Percentiles rank a stretch among this genome's conserved stretches.
Evolutionary conservation across 2,329 filamentous ascomycete species (phyloP).

Genomic region (Lasiodiplodia gonubiensis): DNA sequence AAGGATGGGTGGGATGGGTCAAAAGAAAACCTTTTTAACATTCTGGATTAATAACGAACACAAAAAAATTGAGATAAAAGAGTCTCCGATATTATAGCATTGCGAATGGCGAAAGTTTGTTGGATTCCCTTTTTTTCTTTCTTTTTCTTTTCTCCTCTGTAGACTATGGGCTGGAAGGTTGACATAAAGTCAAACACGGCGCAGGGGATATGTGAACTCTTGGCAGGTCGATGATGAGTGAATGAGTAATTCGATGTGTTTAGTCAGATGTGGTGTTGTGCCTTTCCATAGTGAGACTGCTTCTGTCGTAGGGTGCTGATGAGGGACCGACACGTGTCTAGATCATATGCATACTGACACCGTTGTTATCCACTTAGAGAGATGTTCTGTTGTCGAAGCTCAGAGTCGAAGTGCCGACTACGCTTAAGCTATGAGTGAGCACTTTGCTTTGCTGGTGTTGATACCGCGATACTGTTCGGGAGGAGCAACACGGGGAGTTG

Average conservation of each 20-base stretch:
- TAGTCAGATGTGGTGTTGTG: not conserved
- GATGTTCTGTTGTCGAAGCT: no score
- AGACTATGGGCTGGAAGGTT: not conserved
- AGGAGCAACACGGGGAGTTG: no score
- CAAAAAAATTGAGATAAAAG: not conserved
- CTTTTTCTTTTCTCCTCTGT: not conserved
- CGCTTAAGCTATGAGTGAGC: no score
- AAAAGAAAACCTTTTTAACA: not conserved
- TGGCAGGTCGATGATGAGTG: not conserved
- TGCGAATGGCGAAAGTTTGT: not conserved
- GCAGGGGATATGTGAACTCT: not conserved
- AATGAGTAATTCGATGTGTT: not conserved
- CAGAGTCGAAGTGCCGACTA: no score
- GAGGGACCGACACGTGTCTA: no score
- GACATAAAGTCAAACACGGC: not conserved
- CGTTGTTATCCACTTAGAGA: no score
- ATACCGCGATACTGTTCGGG: no score
- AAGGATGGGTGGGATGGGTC: not conserved
- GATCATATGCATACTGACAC: no score
- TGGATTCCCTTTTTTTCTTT: not conserved
- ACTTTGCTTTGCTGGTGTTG: no score
- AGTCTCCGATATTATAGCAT: not conserved
- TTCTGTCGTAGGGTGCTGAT: not conserved
- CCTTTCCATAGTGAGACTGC: not conserved
- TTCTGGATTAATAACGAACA: not conserved